phyloP scores from a whole-genome alignment of 2,329 filamentous ascomycete species.

The Fusarium sp. region DNA sequence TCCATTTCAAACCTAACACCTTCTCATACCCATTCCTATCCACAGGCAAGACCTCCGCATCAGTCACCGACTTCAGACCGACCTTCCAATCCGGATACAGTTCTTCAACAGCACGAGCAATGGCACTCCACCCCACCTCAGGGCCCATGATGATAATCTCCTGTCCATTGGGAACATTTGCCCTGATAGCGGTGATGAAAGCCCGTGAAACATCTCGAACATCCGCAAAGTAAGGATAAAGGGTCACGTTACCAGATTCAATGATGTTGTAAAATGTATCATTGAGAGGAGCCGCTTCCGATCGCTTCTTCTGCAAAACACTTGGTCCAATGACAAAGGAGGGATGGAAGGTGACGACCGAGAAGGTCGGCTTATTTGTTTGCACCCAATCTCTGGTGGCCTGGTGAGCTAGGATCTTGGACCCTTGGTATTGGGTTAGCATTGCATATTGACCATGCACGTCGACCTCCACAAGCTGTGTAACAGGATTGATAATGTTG shows the following conservation, averaged over 20 bases:
- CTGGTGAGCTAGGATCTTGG: not conserved
- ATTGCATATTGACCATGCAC: not conserved
- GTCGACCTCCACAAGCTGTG: not conserved
- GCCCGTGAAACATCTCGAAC: not conserved
- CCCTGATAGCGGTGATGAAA: not conserved
- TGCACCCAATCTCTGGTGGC: not conserved
- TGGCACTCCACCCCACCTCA: not conserved
- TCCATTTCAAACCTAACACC: not conserved
- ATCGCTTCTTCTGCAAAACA: not conserved
- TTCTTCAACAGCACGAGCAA: conserved; percentile 28
- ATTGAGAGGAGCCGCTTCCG: not conserved
- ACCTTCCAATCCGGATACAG: not conserved
- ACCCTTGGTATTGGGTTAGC: not conserved
- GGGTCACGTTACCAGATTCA: not conserved
- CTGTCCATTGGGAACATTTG: not conserved
- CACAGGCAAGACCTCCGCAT: not conserved
- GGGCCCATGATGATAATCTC: not conserved
- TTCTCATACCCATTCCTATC: not conserved
- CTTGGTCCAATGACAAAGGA: not conserved
- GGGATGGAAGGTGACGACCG: not conserved
- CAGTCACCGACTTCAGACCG: not conserved
- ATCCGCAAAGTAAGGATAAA: not conserved
- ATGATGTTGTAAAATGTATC: not conserved
- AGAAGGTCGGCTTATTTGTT: not conserved
- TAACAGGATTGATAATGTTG: not conserved